phyloP scores from a whole-genome alignment of 768 basidiomycete species.

The Termitomyces sp. region DNA sequence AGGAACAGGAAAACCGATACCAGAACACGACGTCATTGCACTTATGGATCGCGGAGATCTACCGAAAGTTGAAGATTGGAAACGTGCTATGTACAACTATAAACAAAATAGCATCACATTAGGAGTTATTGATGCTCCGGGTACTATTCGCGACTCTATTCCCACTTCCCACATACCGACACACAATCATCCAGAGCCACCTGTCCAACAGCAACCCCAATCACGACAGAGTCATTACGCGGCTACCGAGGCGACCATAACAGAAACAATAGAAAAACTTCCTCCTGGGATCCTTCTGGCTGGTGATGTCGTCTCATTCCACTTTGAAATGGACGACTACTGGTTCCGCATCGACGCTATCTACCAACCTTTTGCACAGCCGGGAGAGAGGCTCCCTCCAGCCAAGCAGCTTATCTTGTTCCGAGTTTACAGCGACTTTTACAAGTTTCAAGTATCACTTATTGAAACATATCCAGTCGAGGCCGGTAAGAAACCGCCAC shows the following conservation, averaged over 20 bases:
- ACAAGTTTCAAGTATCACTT: conserved; percentile 90
- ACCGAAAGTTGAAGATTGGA: conserved; percentile 99
- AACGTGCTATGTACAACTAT: conserved; percentile 89
- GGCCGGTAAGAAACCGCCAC: conserved; percentile 70
- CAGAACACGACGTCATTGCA: conserved; percentile 50
- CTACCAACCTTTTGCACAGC: conserved; percentile 75
- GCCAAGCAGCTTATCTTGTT: conserved; percentile 84
- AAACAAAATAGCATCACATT: conserved; percentile 95
- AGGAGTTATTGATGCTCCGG: conserved; percentile 73
- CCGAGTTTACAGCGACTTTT: conserved; percentile 96
- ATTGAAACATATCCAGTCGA: conserved; percentile 86
- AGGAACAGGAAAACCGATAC: conserved; percentile 71
- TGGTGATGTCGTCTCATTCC: conserved; percentile 93
- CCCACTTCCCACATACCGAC: conserved; percentile 34
- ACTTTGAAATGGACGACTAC: conserved; percentile 92
- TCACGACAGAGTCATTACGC: conserved; percentile 20
- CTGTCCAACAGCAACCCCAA: conserved; percentile 23
- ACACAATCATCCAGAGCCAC: conserved; percentile 13
- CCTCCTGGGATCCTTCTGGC: conserved; percentile 82
- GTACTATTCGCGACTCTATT: conserved; percentile 30
- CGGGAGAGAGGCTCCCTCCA: conserved; percentile 55
- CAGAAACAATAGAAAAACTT: conserved; percentile 43
- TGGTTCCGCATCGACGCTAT: conserved; percentile 94
- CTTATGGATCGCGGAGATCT: conserved; percentile 86
- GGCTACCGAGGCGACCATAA: conserved; percentile 24